Evolutionary conservation across 305 asterid genomes (phyloP).

Genomic region (Fraxinus platypoda): DNA sequence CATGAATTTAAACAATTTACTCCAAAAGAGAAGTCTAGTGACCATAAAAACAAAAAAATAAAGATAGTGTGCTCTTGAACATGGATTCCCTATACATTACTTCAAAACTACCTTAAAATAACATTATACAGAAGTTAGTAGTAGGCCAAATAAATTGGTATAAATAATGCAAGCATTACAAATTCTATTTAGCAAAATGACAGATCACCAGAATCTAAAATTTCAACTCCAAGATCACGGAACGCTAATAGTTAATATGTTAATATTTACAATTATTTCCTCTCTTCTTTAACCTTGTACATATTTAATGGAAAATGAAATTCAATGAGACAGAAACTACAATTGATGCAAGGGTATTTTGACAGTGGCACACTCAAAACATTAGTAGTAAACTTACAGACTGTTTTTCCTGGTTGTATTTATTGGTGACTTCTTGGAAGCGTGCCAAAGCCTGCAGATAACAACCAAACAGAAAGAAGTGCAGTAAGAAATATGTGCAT

Average conservation of each 20-base stretch:
- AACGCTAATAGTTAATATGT: not conserved
- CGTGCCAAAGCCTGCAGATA: conserved; percentile 83
- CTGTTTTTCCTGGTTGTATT: conserved; percentile 87
- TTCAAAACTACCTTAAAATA: not conserved
- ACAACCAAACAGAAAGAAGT: not conserved
- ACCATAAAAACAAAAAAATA: not conserved
- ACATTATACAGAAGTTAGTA: not conserved
- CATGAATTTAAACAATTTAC: not conserved
- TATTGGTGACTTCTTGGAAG: conserved; percentile 88
- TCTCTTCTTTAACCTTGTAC: not conserved
- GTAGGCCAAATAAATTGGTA: not conserved
- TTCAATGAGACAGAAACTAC: not conserved
- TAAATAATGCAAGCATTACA: not conserved
- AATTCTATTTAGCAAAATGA: not conserved
- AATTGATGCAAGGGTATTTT: conserved; percentile 10
- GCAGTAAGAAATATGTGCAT: conserved; percentile 8
- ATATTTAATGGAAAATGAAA: not conserved
- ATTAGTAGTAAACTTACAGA: conserved; percentile 59
- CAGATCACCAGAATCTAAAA: not conserved
- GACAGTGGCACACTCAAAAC: conserved; percentile 5
- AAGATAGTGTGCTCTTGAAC: not conserved
- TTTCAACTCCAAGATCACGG: not conserved
- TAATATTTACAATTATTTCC: not conserved
- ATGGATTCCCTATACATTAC: not conserved
- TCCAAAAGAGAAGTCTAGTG: not conserved